A percentile compares a stretch with the other conserved stretches of the same genome.
These are phyloP conservation scores for Aspergillus latus DNA, from an alignment of 2,329 filamentous ascomycete species.

Conservation along the genomic window DNA sequence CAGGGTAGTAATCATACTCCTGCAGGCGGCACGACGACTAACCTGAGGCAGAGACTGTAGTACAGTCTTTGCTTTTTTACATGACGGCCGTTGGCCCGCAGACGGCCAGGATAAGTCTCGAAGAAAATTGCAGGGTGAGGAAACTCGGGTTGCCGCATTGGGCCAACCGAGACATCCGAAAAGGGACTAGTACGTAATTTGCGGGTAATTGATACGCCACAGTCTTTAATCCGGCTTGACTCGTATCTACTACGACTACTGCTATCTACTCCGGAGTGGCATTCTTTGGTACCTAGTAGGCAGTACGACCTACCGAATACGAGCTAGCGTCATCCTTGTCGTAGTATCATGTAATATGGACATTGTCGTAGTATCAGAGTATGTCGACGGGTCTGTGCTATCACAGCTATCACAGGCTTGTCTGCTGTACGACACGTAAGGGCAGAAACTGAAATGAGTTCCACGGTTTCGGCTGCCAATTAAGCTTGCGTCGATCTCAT, in stretches of 20 bases:
- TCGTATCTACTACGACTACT: too few relatives aligned
- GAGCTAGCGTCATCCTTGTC: neutral
- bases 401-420: neutral
- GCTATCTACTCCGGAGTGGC: too few relatives aligned
- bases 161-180: constrained; percentile 7
- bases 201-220: constrained; percentile 4
- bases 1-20: neutral
- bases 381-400: neutral
- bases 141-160: constrained; percentile 17
- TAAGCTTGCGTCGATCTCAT: constrained; percentile 9
- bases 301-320: neutral
- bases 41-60: neutral
- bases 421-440: constrained; percentile 7
- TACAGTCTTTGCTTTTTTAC: neutral
- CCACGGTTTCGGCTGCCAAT: constrained; percentile 5
- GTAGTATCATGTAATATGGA: too few relatives aligned
- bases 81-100: neutral
- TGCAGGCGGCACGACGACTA: neutral
- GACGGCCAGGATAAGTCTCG: neutral
- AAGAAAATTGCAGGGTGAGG: neutral
- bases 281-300: too few relatives aligned
- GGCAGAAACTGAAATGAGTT: neutral
- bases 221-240: neutral
- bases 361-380: neutral
- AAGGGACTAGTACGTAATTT: constrained; percentile 11